These are phyloP conservation scores for Penicillium tannophilum DNA, from an alignment of 495 filamentous ascomycete genomes.

Conservation along the genomic window DNA sequence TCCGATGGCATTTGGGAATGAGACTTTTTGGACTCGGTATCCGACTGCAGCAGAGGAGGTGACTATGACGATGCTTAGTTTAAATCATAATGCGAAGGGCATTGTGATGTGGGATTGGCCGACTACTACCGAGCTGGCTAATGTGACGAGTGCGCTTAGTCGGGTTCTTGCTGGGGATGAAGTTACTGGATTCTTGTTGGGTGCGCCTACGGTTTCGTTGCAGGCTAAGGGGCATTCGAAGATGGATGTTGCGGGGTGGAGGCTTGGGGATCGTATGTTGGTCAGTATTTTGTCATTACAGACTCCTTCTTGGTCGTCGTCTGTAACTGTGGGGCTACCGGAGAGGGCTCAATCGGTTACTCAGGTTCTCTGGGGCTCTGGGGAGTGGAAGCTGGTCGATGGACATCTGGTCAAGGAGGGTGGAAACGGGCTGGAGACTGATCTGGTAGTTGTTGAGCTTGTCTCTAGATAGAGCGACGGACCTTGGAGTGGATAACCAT, in stretches of 20 bases:
- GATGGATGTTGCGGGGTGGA: conserved; percentile 24
- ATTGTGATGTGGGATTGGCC: conserved; percentile 42
- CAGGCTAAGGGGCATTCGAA: conserved; percentile 11
- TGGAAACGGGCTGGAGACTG: conserved; percentile 17
- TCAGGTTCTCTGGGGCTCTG: conserved; percentile 17
- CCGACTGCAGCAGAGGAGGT: conserved; percentile 58
- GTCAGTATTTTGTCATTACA: conserved; percentile 23
- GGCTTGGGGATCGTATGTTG: conserved; percentile 16
- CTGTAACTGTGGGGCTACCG: conserved; percentile 14
- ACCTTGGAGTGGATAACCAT: not conserved
- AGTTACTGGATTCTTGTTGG: conserved; percentile 21
- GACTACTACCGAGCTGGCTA: conserved; percentile 22
- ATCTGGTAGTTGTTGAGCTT: conserved; percentile 20
- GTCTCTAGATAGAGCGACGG: not conserved
- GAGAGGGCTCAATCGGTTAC: conserved; percentile 3
- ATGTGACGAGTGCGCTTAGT: conserved; percentile 24
- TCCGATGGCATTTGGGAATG: conserved; percentile 64
- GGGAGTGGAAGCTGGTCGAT: conserved; percentile 13
- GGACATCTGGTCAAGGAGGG: conserved; percentile 15
- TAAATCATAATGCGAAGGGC: conserved; percentile 66
- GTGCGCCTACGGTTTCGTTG: conserved; percentile 16
- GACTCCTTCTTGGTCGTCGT: conserved; percentile 12
- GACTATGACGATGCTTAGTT: conserved; percentile 59
- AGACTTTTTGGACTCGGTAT: conserved; percentile 61
- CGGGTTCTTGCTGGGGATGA: conserved; percentile 19